Evolutionary conservation across 1,139 yeast species (phyloP).

Genomic region (Candida freyschussii): DNA sequence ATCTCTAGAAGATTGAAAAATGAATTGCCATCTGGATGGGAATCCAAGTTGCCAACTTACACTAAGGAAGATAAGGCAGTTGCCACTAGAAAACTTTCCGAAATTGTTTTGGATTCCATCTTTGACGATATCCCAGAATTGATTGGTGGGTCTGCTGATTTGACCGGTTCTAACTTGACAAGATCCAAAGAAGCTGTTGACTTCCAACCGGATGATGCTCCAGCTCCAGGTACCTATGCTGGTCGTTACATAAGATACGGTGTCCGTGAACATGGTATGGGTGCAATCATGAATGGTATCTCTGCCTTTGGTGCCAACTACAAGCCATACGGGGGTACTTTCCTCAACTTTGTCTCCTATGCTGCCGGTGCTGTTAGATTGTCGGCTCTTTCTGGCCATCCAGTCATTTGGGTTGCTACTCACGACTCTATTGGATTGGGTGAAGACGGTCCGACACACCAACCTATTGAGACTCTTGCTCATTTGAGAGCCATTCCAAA

Average conservation of each 20-base stretch:
- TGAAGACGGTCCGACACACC: constrained; percentile 99
- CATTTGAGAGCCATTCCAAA: constrained; percentile 98
- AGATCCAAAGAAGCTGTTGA: constrained; percentile 81
- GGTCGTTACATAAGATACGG: constrained; percentile 98
- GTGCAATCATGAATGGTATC: constrained; percentile 98
- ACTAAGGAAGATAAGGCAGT: constrained; percentile 73
- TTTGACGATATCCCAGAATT: constrained; percentile 76
- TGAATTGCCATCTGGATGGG: constrained; percentile 85
- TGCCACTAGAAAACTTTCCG: constrained; percentile 95
- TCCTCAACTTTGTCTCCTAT: constrained; percentile 96
- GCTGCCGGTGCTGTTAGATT: constrained; percentile 98
- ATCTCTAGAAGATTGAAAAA: constrained; percentile 75
- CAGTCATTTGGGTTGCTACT: constrained; percentile 96
- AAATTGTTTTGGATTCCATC: constrained; percentile 66
- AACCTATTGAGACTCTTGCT: constrained; percentile 98
- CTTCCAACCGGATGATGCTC: constrained; percentile 84
- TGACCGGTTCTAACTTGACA: constrained; percentile 96
- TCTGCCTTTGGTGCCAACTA: constrained; percentile 92
- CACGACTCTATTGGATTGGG: constrained; percentile 99
- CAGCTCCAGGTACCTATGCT: constrained; percentile 72
- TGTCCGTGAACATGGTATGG: constrained; percentile 99
- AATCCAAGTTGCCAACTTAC: constrained; percentile 71
- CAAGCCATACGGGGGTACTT: constrained; percentile 96
- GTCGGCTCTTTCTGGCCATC: constrained; percentile 90
- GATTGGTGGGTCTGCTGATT: constrained; percentile 97